These are phyloP conservation scores for Cystobasidium pallidum DNA, from an alignment of 1,284 basidiomycete species.

Conservation along the genomic window DNA sequence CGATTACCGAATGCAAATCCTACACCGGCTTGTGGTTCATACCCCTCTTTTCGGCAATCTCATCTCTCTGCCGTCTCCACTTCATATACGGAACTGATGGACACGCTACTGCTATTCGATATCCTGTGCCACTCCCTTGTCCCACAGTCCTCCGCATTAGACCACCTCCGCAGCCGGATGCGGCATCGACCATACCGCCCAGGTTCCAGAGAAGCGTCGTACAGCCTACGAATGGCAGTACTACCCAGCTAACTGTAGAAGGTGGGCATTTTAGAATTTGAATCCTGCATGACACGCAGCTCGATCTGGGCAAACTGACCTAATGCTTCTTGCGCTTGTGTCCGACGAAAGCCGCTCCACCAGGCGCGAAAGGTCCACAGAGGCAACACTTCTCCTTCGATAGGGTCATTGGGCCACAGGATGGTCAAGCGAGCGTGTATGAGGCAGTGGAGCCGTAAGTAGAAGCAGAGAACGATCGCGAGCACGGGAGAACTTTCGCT, in stretches of 20 bases:
- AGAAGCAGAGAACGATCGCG: no score
- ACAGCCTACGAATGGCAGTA: slow-evolving; percentile 65
- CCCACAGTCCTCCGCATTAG: slow-evolving; percentile 85
- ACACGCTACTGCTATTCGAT: no score
- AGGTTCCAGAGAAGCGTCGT: slow-evolving; percentile 90
- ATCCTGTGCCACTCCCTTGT: not conserved
- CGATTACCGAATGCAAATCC: not conserved
- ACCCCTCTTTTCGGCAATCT: slow-evolving; percentile 12
- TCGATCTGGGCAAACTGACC: slow-evolving; percentile 47
- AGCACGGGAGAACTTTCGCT: no score
- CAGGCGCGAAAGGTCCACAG: slow-evolving; percentile 61
- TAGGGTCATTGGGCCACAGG: slow-evolving; percentile 81
- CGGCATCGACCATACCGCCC: slow-evolving; percentile 75
- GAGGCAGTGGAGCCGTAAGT: slow-evolving; percentile 71
- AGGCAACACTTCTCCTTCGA: slow-evolving; percentile 92
- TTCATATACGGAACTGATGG: no score
- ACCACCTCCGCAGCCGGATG: slow-evolving; percentile 80
- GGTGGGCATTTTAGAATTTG: no score
- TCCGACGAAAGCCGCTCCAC: slow-evolving; percentile 56
- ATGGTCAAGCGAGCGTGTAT: slow-evolving; percentile 83
- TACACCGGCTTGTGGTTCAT: no score
- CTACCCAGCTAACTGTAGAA: slow-evolving; percentile 75
- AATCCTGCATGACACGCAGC: no score
- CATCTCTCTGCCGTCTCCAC: not conserved
- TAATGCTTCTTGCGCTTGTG: not conserved